phyloP scores from a whole-genome alignment of 805 yeast species.

The Torulaspora quercuum region DNA sequence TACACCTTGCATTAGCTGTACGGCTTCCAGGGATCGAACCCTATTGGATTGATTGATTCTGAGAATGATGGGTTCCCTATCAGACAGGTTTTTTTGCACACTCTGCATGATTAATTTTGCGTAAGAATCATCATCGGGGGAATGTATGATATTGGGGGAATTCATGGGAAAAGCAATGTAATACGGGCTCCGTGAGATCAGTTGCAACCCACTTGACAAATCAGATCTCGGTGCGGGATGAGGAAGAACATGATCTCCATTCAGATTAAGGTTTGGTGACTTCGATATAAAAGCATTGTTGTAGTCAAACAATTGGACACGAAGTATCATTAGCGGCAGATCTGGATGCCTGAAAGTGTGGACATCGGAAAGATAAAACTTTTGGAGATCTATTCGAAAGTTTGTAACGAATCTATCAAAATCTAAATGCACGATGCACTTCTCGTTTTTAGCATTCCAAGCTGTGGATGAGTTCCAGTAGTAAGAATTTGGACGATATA shows the following conservation, averaged over 20 bases:
- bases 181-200: constrained; percentile 56
- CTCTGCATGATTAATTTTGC: constrained; percentile 57
- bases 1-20: constrained; percentile 56
- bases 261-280: neutral
- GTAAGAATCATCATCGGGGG: constrained; percentile 44
- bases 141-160: constrained; percentile 63
- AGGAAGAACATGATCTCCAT: neutral
- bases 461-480: constrained; percentile 39
- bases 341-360: constrained; percentile 64
- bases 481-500: constrained; percentile 49
- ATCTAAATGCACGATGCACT: constrained; percentile 39
- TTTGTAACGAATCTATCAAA: constrained; percentile 51
- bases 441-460: constrained; percentile 26
- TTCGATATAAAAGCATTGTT: constrained; percentile 21
- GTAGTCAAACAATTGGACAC: constrained; percentile 67
- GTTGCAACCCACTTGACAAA: constrained; percentile 35
- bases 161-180: constrained; percentile 65
- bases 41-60: constrained; percentile 38
- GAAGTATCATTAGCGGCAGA: constrained; percentile 54
- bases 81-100: constrained; percentile 51
- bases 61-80: constrained; percentile 42
- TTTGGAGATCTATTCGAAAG: constrained; percentile 47
- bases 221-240: neutral
- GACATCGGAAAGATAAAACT: constrained; percentile 57
- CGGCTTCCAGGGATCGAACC: constrained; percentile 49